Conservation (phyloP, 441 rosid species). For the Dalechampia spathulata region DNA sequence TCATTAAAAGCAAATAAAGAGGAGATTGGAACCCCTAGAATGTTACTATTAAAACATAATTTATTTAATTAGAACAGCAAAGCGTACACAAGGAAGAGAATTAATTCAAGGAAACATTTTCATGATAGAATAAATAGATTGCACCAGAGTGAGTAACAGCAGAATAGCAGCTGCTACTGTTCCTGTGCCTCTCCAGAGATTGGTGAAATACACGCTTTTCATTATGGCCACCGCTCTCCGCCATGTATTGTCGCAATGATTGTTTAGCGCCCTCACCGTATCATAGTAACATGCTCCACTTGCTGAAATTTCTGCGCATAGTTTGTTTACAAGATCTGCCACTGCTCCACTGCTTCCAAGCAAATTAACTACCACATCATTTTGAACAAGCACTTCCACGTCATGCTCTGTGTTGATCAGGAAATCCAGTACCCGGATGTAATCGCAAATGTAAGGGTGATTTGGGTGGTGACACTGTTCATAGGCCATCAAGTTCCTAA, state of each 20-base stretch:
- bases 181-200: slow-evolving; percentile 24
- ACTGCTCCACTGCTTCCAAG: not conserved
- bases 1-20: too few relatives aligned
- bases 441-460: slow-evolving; percentile 10
- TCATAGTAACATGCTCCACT: not conserved
- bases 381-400: slow-evolving; percentile 15
- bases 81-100: not conserved
- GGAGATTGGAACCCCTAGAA: too few relatives aligned
- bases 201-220: slow-evolving; percentile 18
- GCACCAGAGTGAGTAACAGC: slow-evolving; percentile 23
- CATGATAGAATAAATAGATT: slow-evolving; percentile 8
- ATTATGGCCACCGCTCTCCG: too few relatives aligned
- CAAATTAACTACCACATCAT: not conserved
- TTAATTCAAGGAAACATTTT: not conserved
- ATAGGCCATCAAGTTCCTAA: slow-evolving; percentile 3
- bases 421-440: not conserved
- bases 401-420: slow-evolving; percentile 15
- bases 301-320: not conserved
- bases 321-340: not conserved
- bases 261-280: slow-evolving; percentile 7
- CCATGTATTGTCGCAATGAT: too few relatives aligned
- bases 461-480: slow-evolving; percentile 15
- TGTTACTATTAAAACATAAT: too few relatives aligned
- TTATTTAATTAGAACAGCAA: too few relatives aligned
- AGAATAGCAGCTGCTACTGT: slow-evolving; percentile 15